phyloP scores from a whole-genome alignment of 2,329 filamentous ascomycete genomes.

The Geosmithia putterillii region DNA sequence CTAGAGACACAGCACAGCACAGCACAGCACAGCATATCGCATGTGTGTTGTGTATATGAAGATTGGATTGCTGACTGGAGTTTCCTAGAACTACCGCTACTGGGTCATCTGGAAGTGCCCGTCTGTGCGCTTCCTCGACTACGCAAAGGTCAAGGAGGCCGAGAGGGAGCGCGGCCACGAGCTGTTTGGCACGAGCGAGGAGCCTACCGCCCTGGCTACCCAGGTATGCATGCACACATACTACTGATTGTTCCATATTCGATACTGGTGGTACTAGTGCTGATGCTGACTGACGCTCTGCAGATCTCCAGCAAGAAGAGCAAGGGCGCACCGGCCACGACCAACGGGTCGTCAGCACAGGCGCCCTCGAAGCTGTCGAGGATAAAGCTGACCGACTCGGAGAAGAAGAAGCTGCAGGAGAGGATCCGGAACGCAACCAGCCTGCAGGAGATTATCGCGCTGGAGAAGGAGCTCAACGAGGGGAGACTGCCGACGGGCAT shows the following conservation, averaged over 20 bases:
- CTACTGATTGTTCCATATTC: neutral
- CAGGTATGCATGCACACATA: constrained; percentile 33
- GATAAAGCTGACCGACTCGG: constrained; percentile 76
- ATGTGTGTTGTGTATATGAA: too few species aligned
- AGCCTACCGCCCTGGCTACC: constrained; percentile 69
- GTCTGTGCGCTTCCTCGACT: constrained; percentile 81
- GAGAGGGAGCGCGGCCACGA: constrained; percentile 67
- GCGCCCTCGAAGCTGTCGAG: constrained; percentile 54
- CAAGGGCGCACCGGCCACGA: constrained; percentile 29
- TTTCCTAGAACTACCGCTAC: constrained; percentile 71
- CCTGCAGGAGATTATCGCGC: constrained; percentile 73
- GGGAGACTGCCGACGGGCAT: constrained; percentile 68
- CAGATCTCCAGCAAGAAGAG: constrained; percentile 79
- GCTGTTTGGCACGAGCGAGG: constrained; percentile 69
- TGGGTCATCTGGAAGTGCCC: constrained; percentile 86
- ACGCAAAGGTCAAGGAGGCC: constrained; percentile 75
- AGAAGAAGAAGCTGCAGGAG: constrained; percentile 75
- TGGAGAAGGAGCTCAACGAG: constrained; percentile 89
- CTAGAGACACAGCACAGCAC: too few species aligned
- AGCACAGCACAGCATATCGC: too few species aligned
- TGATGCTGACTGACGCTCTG: neutral
- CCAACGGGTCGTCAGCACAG: constrained; percentile 24
- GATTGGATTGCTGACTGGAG: constrained; percentile 1
- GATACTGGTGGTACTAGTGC: neutral
- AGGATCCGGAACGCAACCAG: constrained; percentile 82